These are phyloP conservation scores for Nemania serpens DNA, from an alignment of 2,329 filamentous ascomycete species.

Conservation along the genomic window DNA sequence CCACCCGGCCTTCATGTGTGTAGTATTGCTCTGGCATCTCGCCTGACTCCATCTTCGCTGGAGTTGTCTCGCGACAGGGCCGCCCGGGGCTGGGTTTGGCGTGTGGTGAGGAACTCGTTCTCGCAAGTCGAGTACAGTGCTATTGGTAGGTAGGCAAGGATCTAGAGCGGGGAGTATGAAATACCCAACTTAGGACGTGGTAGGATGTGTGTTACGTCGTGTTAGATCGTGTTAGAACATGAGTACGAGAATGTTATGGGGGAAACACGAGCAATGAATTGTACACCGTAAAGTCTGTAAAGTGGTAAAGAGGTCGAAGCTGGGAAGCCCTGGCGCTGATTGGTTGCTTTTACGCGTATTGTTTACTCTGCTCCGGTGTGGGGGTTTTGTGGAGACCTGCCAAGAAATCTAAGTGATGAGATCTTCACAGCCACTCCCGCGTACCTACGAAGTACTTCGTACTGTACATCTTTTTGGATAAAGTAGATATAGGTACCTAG, in stretches of 20 bases:
- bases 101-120: not conserved
- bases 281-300: not conserved
- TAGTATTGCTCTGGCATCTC: constrained; percentile 55
- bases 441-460: not conserved
- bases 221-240: not conserved
- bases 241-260: not conserved
- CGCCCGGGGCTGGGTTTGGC: not conserved
- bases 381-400: constrained; percentile 10
- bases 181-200: too few relatives aligned
- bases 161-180: not conserved
- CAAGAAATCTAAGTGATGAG: not conserved
- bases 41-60: constrained; percentile 36
- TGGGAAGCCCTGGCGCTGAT: constrained; percentile 23
- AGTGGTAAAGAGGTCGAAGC: constrained; percentile 7
- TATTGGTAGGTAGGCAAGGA: not conserved
- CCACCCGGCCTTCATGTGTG: constrained; percentile 76
- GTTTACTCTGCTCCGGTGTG: constrained; percentile 34
- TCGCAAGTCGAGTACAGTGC: not conserved
- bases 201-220: too few relatives aligned
- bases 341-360: constrained; percentile 37
- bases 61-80: constrained; percentile 6
- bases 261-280: not conserved
- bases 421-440: too few relatives aligned
- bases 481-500: too few relatives aligned
- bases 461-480: too few relatives aligned